A percentile compares a stretch with the other conserved stretches of the same genome.
phyloP scores from a whole-genome alignment of 2,329 filamentous ascomycete genomes.

The Neofusicoccum laricinum region DNA sequence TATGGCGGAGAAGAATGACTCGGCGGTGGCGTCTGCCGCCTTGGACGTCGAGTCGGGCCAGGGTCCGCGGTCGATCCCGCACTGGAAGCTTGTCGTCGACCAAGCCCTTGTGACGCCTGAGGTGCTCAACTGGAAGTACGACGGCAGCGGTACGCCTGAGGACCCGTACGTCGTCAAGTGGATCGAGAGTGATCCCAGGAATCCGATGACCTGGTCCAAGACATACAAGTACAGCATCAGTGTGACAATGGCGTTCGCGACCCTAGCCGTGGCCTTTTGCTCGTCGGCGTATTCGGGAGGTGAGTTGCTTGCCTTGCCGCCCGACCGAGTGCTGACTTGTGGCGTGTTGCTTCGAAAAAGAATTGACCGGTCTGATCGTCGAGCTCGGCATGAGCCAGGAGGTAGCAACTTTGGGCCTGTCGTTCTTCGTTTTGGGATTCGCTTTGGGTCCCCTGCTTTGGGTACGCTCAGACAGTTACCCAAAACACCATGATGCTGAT shows the following conservation, averaged over 20 bases:
- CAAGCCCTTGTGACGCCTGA: constrained; percentile 37
- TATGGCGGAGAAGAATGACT: neutral
- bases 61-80: constrained; percentile 24
- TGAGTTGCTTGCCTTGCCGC: constrained; percentile 14
- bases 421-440: constrained; percentile 44
- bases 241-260: constrained; percentile 40
- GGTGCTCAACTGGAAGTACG: constrained; percentile 39
- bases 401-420: constrained; percentile 40
- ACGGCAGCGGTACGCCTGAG: constrained; percentile 42
- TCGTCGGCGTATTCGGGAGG: constrained; percentile 42
- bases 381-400: constrained; percentile 40
- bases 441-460: constrained; percentile 41
- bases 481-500: neutral
- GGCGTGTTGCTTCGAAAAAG: constrained; percentile 19
- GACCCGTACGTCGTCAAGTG: constrained; percentile 47
- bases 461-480: constrained; percentile 16
- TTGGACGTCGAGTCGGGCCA: constrained; percentile 14
- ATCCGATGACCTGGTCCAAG: constrained; percentile 40
- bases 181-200: constrained; percentile 46
- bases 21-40: neutral
- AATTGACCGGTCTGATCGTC: constrained; percentile 36
- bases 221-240: constrained; percentile 43
- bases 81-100: constrained; percentile 36
- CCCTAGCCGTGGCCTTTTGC: constrained; percentile 43
- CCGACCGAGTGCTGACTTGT: too few species aligned